These are phyloP conservation scores for Venturia carpophila DNA, from an alignment of 2,329 filamentous ascomycete genomes.

Conservation along the genomic window DNA sequence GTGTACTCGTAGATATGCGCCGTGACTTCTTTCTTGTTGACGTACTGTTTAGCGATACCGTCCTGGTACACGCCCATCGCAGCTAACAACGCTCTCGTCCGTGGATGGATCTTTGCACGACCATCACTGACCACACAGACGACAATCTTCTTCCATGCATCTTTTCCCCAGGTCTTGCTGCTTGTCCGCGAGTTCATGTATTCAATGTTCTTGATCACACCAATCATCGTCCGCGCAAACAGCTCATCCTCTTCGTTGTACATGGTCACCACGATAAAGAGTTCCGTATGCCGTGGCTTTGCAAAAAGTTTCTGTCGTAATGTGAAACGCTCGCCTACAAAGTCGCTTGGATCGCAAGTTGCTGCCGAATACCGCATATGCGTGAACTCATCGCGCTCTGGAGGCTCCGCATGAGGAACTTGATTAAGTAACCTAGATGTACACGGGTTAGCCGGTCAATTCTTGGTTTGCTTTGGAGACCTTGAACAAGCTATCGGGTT, in stretches of 20 bases:
- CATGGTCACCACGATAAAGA: constrained; percentile 97
- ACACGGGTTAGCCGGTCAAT: neutral
- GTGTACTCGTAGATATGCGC: constrained; percentile 96
- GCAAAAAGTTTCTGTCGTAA: constrained; percentile 85
- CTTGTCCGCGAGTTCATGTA: constrained; percentile 91
- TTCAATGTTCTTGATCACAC: constrained; percentile 97
- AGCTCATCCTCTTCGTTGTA: constrained; percentile 98
- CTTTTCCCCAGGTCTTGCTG: constrained; percentile 96
- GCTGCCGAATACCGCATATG: constrained; percentile 92
- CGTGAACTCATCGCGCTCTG: constrained; percentile 77
- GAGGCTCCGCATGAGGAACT: constrained; percentile 69
- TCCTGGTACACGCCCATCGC: constrained; percentile 97
- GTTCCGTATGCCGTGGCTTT: constrained; percentile 83
- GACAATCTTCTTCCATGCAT: constrained; percentile 99
- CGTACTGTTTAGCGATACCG: constrained; percentile 95
- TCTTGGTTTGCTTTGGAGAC: neutral
- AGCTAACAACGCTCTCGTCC: constrained; percentile 81
- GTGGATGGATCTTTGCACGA: constrained; percentile 89
- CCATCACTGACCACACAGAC: constrained; percentile 96
- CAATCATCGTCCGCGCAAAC: constrained; percentile 90
- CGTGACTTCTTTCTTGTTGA: constrained; percentile 92
- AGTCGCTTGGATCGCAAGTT: constrained; percentile 85
- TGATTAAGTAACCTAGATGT: constrained; percentile 65
- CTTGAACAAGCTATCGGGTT: neutral
- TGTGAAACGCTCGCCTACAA: constrained; percentile 83